Evolutionary conservation across 73 alveolate species (phyloP).

Genomic region (Tetrahymena malaccensis): DNA sequence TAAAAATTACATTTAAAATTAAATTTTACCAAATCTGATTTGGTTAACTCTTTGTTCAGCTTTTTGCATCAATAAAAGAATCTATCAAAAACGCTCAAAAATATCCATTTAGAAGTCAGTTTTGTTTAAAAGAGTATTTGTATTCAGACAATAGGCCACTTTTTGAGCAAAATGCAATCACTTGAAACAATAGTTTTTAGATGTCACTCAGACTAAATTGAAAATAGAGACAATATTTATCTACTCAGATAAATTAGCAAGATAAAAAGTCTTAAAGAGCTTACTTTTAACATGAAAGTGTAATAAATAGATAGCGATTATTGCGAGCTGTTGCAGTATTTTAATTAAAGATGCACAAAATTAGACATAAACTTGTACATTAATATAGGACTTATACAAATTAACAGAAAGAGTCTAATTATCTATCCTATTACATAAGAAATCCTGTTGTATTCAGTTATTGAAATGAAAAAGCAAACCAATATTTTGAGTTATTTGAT

Average conservation of each 20-base stretch:
- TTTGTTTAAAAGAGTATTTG: neutral
- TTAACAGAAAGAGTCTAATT: neutral
- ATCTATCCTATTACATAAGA: neutral
- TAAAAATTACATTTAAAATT: neutral
- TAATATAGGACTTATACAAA: neutral
- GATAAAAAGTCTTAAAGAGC: neutral
- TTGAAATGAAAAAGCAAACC: neutral
- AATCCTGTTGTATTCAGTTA: neutral
- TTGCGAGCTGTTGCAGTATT: neutral
- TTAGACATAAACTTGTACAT: neutral
- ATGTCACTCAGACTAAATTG: neutral
- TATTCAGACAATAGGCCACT: neutral
- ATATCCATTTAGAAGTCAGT: neutral
- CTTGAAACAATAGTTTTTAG: neutral
- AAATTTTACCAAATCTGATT: neutral
- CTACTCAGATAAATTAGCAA: neutral
- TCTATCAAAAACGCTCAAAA: neutral
- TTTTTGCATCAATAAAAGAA: neutral
- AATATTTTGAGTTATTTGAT: neutral
- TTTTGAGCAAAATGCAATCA: neutral
- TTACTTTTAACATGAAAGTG: neutral
- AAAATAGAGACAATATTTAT: neutral
- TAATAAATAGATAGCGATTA: neutral
- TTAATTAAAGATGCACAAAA: neutral
- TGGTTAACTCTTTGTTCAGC: neutral